Base-by-base conservation (phyloP, 2,329 filamentous ascomycete genomes). In the Pseudogymnoascus sp. region DNA sequence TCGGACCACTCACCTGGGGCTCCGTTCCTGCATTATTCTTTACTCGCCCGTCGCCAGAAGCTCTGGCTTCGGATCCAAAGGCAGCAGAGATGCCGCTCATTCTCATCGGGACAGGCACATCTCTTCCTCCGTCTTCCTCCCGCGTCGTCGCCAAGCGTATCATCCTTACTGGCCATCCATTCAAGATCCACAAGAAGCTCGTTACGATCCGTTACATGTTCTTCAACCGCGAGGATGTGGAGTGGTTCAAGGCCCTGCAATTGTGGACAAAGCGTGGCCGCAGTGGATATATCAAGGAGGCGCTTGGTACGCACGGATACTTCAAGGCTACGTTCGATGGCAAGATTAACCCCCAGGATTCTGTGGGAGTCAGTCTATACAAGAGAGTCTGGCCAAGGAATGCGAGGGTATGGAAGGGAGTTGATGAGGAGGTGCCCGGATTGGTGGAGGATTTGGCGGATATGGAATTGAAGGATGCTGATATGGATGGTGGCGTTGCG, bases 201-300 rank as follows among this genome's bases (percentile, higher is more conserved):
- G 95, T 99, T 65, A 99, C 96, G 0, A 88, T 99, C 56, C 88
- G 95, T 31, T 99, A 99, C 83, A 99, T 99, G 96, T 99, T 99
- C 83, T 99, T 99, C 86, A 96, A 93, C 80, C 82, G 89, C 59
- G 91, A 93, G 71, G 96, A 99, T 68, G 91, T 99, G 33, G 86
- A 90, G 69, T 99, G 95, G 93, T 99, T 97, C 84, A 96, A 96
- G 80, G 93, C 93, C 0, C 76, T 99, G 73, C 93, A 95, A 65
- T 77, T 99, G 67, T 99, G 93, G 93, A 99, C 95, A 4, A 90
- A 86, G 78, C 80, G 93, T 31, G 95, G 95, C 6, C 82, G 95
- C 66, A 90, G 86, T 68, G 95, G 95, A 7, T 97, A 88, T 75
- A 86, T 99, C 80, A 97, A 97, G 81, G 95, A 99, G 80, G 84